Base-by-base conservation (phyloP, 176 grass and related monocot species). In the Elymus sibiricus region DNA sequence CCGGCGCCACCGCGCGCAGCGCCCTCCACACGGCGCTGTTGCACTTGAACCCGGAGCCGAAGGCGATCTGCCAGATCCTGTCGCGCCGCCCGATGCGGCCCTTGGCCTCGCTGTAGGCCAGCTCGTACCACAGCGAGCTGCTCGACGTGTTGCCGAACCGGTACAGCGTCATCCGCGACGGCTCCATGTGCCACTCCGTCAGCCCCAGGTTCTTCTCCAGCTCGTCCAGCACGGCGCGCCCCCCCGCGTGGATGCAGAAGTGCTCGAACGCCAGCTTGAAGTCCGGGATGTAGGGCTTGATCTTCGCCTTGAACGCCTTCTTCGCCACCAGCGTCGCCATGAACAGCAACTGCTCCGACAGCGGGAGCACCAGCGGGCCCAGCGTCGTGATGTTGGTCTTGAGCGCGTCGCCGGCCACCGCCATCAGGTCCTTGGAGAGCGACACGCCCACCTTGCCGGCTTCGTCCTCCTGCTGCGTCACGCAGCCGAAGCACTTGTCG, bases 331-430 rank as follows among this genome's bases (percentile, higher is more conserved):
- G 66, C 5, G 96, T 94, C 17, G 86, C 90, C 26, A 98, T 61
- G 87, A 98, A 98, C 79, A 98, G 81, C 1, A 98, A 80, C 82
- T 98, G 96, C 87, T 98, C 96, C 4, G 93, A 95, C 2, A 98
- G 10, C 5, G 96, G 96, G 17, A 98, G 83, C 64, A 98, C 96
- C 6, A 98, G 81, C 4, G 96, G 96, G 8, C 93, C 96, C 0
- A 98, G 86, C 2, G 96, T 98, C 1, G 96, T 98, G 87, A 98
- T 98, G 90, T 98, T 98, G 28, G 96, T 98, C 87, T 98, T 98
- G 13, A 98, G 83, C 6, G 96, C 96, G 19, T 98, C 93, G n/a
- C 91, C 96, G 6, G 93, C 96, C 7, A 98, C 96, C 8, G 83
- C 91, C 93, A 98, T 95, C 13, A 98, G 91, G 80, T 98, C 93